Evolutionary conservation across 78 protist species (phyloP).

Genomic region (Dictyostelium firmibasis): DNA sequence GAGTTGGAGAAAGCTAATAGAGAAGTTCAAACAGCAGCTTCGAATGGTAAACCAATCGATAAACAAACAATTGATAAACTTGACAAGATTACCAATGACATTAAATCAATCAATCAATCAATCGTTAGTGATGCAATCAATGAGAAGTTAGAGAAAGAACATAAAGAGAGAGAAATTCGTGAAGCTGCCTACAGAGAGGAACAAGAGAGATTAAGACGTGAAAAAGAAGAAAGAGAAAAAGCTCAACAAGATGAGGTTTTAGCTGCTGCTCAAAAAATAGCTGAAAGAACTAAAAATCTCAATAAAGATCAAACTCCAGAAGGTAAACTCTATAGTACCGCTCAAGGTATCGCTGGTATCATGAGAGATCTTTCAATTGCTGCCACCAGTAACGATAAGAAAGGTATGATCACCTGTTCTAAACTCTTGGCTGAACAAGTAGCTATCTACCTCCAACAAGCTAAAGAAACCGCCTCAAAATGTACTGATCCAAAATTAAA

Average conservation of each 20-base stretch:
- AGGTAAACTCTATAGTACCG: constrained; percentile 69
- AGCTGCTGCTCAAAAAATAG: constrained; percentile 57
- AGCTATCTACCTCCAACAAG: constrained; percentile 50
- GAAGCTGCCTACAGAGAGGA: constrained; percentile 9
- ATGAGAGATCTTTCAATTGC: constrained; percentile 62
- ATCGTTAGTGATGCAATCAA: constrained; percentile 56
- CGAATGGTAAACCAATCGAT: not conserved
- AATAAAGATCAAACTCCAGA: constrained; percentile 40
- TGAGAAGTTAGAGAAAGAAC: constrained; percentile 60
- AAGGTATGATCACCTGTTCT: constrained; percentile 47
- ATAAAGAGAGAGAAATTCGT: not conserved
- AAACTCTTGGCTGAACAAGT: constrained; percentile 64
- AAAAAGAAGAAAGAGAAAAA: constrained; percentile 53
- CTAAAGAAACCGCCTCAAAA: constrained; percentile 73
- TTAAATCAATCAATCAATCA: constrained; percentile 10
- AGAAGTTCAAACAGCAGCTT: not conserved
- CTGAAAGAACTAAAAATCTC: constrained; percentile 51
- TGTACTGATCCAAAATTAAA: constrained; percentile 79
- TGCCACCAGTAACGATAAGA: constrained; percentile 52
- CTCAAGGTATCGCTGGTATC: constrained; percentile 60
- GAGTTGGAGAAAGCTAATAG: not conserved
- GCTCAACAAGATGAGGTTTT: constrained; percentile 68
- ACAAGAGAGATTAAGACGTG: constrained; percentile 49
- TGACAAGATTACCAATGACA: not conserved
- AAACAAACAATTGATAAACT: constrained; percentile 9